Base-by-base conservation (phyloP, 2,329 filamentous ascomycete genomes). In the Diaporthe amygdali region DNA sequence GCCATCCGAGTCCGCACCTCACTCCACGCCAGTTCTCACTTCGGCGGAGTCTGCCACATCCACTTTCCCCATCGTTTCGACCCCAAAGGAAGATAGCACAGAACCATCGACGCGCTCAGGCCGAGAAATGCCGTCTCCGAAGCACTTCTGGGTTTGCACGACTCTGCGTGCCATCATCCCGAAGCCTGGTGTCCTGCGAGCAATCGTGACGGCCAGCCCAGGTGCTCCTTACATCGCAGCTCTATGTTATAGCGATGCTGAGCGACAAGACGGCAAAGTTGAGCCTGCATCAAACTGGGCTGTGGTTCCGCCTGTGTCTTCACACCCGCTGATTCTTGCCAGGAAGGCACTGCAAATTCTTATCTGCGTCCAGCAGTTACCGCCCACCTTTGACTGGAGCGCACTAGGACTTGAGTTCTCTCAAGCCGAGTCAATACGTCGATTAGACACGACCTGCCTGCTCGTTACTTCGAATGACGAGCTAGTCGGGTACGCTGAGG, bases 381-480 rank as follows among this genome's bases (percentile, higher is more conserved):
- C 82, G 0, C 82, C 82, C 0, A 71, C 72, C 39, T 77, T 78
- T 22, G 73, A 80, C 34, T 73, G 76, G 1, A 74, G 75, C 25
- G 61, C 74, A 8, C 77, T 84, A n/a, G 73, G 75, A 15, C 66
- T 76, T 3, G 74, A 73, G 20, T 71, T 75, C 12, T 66, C 77
- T 15, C 37, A 79, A 14, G 70, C 75, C 1, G 74, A 76, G 1
- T 49, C 76, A n/a, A 81, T 82, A 73, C 72, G 22, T 34, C 78
- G 76, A 66, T 81, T 82, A 70, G 75, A 82, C 2, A 76, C 76
- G 9, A 74, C 78, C 0, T 77, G 83, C 2, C 75, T 76, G 3
- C 77, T 84, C 6, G 84, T 90, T 4, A 85, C 85, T 0, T 82
- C 82, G 5, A 84, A 88, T 46, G 86, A 90, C 54, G 84, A 88